These are phyloP conservation scores for Trametes gibbosa DNA, from an alignment of 768 basidiomycete genomes.

Conservation along the genomic window DNA sequence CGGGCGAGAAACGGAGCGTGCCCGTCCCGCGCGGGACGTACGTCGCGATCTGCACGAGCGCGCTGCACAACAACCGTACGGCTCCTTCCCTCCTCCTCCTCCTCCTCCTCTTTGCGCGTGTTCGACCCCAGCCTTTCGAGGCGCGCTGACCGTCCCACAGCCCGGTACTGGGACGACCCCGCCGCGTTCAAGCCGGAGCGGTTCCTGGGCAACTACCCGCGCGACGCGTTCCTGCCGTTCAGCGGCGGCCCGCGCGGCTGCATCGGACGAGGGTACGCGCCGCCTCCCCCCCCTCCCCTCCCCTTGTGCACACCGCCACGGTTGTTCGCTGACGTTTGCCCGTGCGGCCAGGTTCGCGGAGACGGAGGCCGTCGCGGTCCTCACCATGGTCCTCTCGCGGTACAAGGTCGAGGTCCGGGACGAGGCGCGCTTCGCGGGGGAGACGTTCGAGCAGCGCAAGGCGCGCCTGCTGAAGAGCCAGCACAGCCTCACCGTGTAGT, in stretches of 20 bases:
- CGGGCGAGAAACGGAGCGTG: constrained; percentile 23
- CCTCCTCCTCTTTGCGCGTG: background rate
- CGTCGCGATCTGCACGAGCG: constrained; percentile 21
- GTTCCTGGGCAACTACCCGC: constrained; percentile 52
- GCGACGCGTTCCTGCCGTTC: constrained; percentile 55
- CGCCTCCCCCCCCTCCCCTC: too few relatives aligned
- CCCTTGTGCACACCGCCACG: background rate
- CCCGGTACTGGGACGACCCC: constrained; percentile 39
- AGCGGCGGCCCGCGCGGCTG: constrained; percentile 47
- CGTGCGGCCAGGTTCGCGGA: constrained; percentile 37
- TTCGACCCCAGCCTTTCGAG: too few relatives aligned
- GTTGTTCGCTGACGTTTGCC: background rate
- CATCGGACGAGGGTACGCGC: constrained; percentile 44
- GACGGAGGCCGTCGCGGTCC: constrained; percentile 47
- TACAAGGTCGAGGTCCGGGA: constrained; percentile 41
- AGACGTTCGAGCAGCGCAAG: constrained; percentile 47
- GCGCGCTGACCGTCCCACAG: constrained; percentile 17
- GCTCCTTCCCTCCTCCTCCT: background rate
- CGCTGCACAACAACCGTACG: constrained; percentile 32
- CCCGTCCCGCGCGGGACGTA: constrained; percentile 24
- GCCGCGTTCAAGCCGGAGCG: constrained; percentile 38
- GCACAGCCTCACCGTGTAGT: constrained; percentile 25
- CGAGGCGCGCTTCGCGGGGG: constrained; percentile 36
- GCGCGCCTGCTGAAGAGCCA: constrained; percentile 22
- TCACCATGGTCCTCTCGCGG: constrained; percentile 45